Conservation (phyloP, 441 rosid genomes). For the Capsella rubella region DNA sequence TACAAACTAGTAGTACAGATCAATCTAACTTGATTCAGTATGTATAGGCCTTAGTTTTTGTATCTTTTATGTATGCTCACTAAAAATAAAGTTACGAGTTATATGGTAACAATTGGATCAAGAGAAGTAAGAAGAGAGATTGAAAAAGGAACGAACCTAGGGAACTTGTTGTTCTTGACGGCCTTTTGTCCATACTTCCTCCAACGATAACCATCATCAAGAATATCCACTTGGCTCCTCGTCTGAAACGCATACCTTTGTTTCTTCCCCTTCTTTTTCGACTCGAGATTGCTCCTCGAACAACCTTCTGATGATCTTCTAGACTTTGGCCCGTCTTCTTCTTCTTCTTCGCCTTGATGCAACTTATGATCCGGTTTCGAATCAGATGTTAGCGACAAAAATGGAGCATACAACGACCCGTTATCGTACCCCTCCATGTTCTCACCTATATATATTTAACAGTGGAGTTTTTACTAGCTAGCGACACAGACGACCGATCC, state of each 20-base stretch:
- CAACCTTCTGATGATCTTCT: constrained; percentile 30
- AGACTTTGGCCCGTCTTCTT: constrained; percentile 18
- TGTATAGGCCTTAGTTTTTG: too few relatives aligned
- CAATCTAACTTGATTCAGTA: not conserved
- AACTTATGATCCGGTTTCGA: constrained; percentile 25
- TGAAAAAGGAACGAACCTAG: constrained; percentile 54
- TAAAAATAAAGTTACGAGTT: not conserved
- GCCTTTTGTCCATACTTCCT: constrained; percentile 68
- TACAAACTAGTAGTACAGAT: too few relatives aligned
- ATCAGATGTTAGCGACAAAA: constrained; percentile 37
- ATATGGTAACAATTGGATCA: not conserved
- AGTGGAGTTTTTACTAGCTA: not conserved
- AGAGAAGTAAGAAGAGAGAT: not conserved
- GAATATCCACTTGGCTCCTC: constrained; percentile 70
- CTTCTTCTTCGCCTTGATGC: constrained; percentile 32
- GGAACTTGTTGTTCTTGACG: constrained; percentile 67
- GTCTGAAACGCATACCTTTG: constrained; percentile 65
- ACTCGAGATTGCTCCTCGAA: constrained; percentile 29
- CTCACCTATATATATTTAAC: not conserved
- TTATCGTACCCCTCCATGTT: constrained; percentile 39
- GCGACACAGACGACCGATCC: constrained; percentile 10
- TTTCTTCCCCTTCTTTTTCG: constrained; percentile 53
- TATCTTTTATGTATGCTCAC: not conserved
- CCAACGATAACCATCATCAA: constrained; percentile 75
- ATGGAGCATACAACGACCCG: constrained; percentile 39